Evolutionary conservation across 495 filamentous ascomycete species (phyloP).

Genomic region (Xylaria curta): DNA sequence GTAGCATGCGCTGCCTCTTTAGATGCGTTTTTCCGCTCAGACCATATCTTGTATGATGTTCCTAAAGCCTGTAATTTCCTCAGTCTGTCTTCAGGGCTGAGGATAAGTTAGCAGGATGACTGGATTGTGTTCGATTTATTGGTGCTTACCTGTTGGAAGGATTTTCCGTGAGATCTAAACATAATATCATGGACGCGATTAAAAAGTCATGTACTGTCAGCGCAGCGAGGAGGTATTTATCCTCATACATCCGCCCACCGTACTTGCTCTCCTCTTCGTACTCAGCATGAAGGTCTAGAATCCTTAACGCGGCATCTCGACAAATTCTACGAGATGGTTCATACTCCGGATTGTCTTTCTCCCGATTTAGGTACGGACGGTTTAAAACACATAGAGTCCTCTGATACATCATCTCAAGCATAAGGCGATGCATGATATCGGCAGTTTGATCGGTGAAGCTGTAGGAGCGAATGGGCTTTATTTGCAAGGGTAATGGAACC

Average conservation of each 20-base stretch:
- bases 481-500: conserved; percentile 40
- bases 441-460: conserved; percentile 43
- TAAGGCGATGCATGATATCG: conserved; percentile 46
- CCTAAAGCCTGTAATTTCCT: conserved; percentile 46
- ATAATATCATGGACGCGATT: conserved; percentile 52
- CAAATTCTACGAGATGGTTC: conserved; percentile 45
- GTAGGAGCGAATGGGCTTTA: conserved; percentile 41
- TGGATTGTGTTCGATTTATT: not conserved
- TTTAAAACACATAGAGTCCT: conserved; percentile 53
- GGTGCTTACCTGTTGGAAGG: conserved; percentile 34
- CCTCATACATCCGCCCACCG: conserved; percentile 45
- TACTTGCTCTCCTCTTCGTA: conserved; percentile 45
- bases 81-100: conserved; percentile 36
- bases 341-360: conserved; percentile 39
- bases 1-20: conserved; percentile 48
- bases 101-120: conserved; percentile 12
- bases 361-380: conserved; percentile 45
- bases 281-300: conserved; percentile 46
- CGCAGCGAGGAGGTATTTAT: conserved; percentile 47
- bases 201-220: conserved; percentile 52
- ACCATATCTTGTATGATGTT: conserved; percentile 49
- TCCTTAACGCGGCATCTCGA: conserved; percentile 48
- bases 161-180: conserved; percentile 47
- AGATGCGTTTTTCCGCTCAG: conserved; percentile 36
- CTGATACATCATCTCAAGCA: conserved; percentile 47